Conservation (phyloP, 208 protist genomes). For the Acanthamoeba castellanii region DNA sequence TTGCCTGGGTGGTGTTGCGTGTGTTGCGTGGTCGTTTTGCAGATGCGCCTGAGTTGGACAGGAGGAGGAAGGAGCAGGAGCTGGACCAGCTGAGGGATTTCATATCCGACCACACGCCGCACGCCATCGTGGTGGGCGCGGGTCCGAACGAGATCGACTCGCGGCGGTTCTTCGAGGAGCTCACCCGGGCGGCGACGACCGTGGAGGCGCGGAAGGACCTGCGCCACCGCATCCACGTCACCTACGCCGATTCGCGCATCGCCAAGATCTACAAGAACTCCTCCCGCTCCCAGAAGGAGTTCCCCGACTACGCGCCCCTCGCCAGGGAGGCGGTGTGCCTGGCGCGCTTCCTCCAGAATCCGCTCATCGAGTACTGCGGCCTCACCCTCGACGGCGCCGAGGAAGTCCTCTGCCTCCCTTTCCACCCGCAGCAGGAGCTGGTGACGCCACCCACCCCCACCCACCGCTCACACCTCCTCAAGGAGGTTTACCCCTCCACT, state of each 20-base stretch:
- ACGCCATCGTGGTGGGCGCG: slow-evolving; percentile 54
- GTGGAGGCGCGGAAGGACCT: slow-evolving; percentile 16
- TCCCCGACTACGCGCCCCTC: slow-evolving; percentile 71
- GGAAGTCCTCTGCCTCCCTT: slow-evolving; percentile 29
- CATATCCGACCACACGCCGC: background rate
- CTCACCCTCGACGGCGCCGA: slow-evolving; percentile 60
- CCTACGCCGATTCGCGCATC: slow-evolving; percentile 49
- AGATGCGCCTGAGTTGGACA: background rate
- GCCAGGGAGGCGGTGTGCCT: slow-evolving; percentile 76
- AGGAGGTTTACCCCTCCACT: too few relatives aligned
- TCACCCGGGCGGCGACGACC: background rate
- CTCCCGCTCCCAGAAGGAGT: slow-evolving; percentile 65
- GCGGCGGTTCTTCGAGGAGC: slow-evolving; percentile 10
- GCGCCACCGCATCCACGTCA: slow-evolving; percentile 52
- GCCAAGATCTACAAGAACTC: slow-evolving; percentile 48
- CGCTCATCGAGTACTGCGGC: slow-evolving; percentile 78
- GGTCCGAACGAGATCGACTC: slow-evolving; percentile 45
- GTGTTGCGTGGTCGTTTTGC: background rate
- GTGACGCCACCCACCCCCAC: background rate
- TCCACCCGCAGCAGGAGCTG: slow-evolving; percentile 43
- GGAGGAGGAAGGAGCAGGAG: slow-evolving; percentile 24
- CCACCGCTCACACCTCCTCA: too few relatives aligned
- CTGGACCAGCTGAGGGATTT: slow-evolving; percentile 1
- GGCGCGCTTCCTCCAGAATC: slow-evolving; percentile 82
- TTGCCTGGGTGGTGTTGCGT: background rate